These are phyloP conservation scores for Trypanosoma theileri DNA, from an alignment of 208 protist species.

Conservation along the genomic window DNA sequence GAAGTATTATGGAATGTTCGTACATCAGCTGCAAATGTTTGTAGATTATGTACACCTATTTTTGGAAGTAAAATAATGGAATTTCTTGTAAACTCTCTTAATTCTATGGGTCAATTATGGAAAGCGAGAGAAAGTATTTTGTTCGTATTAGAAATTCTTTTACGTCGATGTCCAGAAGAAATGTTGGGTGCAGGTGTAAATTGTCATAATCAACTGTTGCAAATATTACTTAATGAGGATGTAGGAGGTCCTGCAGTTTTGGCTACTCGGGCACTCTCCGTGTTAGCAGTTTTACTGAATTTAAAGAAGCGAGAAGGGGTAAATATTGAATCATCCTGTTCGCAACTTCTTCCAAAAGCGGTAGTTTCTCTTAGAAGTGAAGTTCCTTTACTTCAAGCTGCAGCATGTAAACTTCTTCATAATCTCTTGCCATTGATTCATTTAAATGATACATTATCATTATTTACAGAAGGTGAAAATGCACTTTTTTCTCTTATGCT, in stretches of 20 bases:
- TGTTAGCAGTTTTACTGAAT: slow-evolving; percentile 33
- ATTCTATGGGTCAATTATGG: slow-evolving; percentile 3
- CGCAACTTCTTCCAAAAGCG: slow-evolving; percentile 15
- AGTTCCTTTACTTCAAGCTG: slow-evolving; percentile 20
- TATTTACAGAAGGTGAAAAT: slow-evolving; percentile 18
- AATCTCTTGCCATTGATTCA: slow-evolving; percentile 10
- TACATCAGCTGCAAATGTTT: slow-evolving; percentile 39
- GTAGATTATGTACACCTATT: slow-evolving; percentile 27
- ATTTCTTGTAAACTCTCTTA: slow-evolving; percentile 2
- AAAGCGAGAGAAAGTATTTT: slow-evolving; percentile 50
- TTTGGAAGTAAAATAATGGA: slow-evolving; percentile 50
- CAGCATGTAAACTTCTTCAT: slow-evolving; percentile 42
- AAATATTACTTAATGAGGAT: slow-evolving; percentile 39
- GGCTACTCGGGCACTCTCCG: slow-evolving; percentile 42
- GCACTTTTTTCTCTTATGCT: slow-evolving; percentile 32
- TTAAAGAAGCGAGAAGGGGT: slow-evolving; percentile 23
- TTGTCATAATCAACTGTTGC: slow-evolving; percentile 35
- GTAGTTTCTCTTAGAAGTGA: slow-evolving; percentile 17
- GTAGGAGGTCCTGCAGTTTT: slow-evolving; percentile 28
- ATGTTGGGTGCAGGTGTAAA: slow-evolving; percentile 35
- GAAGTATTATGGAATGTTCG: slow-evolving; percentile 42
- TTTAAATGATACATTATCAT: neutral
- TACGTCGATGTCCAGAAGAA: slow-evolving; percentile 30
- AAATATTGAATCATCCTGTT: neutral
- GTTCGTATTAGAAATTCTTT: slow-evolving; percentile 47